These are phyloP conservation scores for Adansonia grandidieri DNA, from an alignment of 441 rosid genomes.

Conservation along the genomic window DNA sequence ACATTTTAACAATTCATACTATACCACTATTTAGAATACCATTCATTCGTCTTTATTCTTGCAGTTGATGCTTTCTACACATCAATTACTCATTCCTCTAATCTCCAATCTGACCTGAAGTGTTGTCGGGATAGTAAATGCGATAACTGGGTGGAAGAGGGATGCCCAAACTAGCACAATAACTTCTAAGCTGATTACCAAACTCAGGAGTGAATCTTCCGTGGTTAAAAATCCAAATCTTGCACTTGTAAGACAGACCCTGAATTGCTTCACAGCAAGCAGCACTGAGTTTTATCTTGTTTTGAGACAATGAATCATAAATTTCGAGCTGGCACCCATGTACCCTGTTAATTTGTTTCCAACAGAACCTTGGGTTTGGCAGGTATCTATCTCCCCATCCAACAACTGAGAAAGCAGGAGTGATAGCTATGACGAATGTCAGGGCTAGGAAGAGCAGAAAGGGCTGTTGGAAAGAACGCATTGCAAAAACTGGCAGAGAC, in stretches of 20 bases:
- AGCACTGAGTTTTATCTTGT: neutral
- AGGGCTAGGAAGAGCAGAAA: neutral
- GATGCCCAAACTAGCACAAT: slow-evolving; percentile 3
- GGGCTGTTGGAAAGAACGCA: neutral
- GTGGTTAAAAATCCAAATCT: neutral
- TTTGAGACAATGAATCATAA: neutral
- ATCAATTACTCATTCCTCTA: neutral
- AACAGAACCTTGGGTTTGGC: neutral
- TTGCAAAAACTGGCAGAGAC: neutral
- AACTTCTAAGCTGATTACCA: slow-evolving; percentile 3
- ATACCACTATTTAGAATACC: neutral
- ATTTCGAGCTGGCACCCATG: neutral
- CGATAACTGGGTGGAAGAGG: slow-evolving; percentile 16
- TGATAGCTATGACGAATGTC: neutral
- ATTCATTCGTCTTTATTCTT: neutral
- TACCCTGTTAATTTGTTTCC: neutral
- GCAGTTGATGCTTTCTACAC: neutral
- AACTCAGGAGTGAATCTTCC: slow-evolving; percentile 3
- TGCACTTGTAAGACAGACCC: neutral
- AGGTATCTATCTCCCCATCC: slow-evolving; percentile 3
- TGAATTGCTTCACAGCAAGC: slow-evolving; percentile 11
- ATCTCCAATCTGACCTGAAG: neutral
- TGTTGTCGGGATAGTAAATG: neutral
- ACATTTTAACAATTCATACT: neutral
- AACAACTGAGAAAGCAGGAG: slow-evolving; percentile 18